Conservation (phyloP, 129 eudicot genomes). For the Logfia minima region DNA sequence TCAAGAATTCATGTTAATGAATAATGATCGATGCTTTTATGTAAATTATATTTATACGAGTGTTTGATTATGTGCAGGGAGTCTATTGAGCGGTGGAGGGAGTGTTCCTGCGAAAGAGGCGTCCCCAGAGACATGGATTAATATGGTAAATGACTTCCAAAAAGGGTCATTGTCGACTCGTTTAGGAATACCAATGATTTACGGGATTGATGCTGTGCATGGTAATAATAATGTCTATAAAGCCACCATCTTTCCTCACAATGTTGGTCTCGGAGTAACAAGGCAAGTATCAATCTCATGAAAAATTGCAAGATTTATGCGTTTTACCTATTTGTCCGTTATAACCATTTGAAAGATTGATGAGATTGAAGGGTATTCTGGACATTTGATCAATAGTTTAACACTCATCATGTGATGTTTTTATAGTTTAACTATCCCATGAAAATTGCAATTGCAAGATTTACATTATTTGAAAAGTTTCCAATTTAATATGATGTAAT, state of each 20-base stretch:
- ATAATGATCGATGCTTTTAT: neutral
- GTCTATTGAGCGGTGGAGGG: constrained; percentile 83
- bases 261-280: constrained; percentile 81
- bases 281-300: constrained; percentile 44
- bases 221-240: constrained; percentile 75
- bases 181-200: constrained; percentile 78
- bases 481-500: neutral
- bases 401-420: neutral
- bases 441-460: constrained; percentile 3
- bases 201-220: constrained; percentile 88
- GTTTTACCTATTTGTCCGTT: constrained; percentile 5
- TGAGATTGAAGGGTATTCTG: neutral
- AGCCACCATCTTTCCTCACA: constrained; percentile 88
- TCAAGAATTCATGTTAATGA: neutral
- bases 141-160: constrained; percentile 69
- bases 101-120: constrained; percentile 72
- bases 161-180: constrained; percentile 67
- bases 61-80: constrained; percentile 47
- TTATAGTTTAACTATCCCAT: neutral
- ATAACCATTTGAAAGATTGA: neutral
- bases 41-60: neutral
- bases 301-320: constrained; percentile 6
- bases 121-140: constrained; percentile 62
- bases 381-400: constrained; percentile 1
- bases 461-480: neutral